Conservation (phyloP, 2,329 filamentous ascomycete genomes). For the Aureobasidium sp. region DNA sequence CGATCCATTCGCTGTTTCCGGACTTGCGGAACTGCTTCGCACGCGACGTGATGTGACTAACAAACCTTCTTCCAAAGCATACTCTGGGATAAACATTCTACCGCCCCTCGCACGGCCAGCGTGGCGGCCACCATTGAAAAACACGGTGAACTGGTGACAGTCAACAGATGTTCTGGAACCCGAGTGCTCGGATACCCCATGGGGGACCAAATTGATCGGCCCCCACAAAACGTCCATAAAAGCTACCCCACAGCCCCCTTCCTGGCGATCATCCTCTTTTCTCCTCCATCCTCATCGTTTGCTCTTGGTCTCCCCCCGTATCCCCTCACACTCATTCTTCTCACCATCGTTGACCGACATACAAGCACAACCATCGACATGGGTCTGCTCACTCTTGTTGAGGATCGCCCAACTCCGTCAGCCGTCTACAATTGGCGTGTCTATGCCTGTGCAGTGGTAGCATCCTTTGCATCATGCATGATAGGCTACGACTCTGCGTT, state of each 20-base stretch:
- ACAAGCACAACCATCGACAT: conserved; percentile 22
- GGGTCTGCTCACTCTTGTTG: conserved; percentile 32
- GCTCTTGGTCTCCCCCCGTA: too few relatives aligned
- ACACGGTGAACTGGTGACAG: too few relatives aligned
- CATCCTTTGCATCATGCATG: conserved; percentile 53
- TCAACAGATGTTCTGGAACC: background rate
- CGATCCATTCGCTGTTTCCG: background rate
- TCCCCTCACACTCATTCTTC: background rate
- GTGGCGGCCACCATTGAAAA: background rate
- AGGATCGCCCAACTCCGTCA: conserved; percentile 47
- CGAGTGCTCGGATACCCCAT: background rate
- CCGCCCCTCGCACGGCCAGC: background rate
- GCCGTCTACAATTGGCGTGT: conserved; percentile 55
- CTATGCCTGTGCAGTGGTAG: conserved; percentile 48
- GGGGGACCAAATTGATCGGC: background rate
- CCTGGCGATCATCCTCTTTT: background rate
- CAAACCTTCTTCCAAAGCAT: background rate
- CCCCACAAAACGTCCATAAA: background rate
- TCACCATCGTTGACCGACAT: background rate
- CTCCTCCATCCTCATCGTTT: background rate
- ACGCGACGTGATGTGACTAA: background rate
- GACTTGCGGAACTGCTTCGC: background rate
- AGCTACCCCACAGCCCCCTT: background rate
- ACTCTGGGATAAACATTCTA: background rate
- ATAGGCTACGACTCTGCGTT: conserved; percentile 65